Evolutionary conservation across 78 protist species (phyloP).

Genomic region (Planoprotostelium fungivorum): DNA sequence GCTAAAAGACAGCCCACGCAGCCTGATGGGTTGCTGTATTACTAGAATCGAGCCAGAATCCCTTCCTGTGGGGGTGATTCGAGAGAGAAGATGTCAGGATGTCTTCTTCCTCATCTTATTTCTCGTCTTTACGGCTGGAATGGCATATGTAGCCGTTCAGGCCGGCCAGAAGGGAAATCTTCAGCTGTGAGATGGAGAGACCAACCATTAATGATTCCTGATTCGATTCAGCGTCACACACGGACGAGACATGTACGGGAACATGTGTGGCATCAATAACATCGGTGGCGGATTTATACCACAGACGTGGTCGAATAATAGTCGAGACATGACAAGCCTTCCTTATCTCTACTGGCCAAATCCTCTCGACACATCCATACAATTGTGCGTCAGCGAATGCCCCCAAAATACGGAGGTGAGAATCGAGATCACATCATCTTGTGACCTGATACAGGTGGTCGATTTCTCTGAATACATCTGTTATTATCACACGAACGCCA

Average conservation of each 20-base stretch:
- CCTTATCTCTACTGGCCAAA: conserved; percentile 14
- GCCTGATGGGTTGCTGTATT: neutral
- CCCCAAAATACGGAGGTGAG: conserved; percentile 21
- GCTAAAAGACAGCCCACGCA: neutral
- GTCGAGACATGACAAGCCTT: conserved; percentile 10
- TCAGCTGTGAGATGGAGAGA: conserved; percentile 15
- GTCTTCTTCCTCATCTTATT: conserved; percentile 68
- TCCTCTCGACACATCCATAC: conserved; percentile 4
- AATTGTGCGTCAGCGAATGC: conserved; percentile 35
- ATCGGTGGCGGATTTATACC: conserved; percentile 18
- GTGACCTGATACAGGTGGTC: neutral
- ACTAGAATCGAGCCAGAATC: neutral
- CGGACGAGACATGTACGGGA: conserved; percentile 59
- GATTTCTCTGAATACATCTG: neutral
- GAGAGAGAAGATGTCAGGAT: conserved; percentile 55
- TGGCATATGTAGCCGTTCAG: conserved; percentile 40
- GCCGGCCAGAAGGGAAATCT: conserved; percentile 66
- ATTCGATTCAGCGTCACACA: conserved; percentile 9
- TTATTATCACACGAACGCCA: neutral
- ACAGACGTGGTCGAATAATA: conserved; percentile 18
- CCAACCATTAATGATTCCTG: neutral
- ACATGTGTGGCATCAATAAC: conserved; percentile 52
- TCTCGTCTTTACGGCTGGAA: conserved; percentile 76
- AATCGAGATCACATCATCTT: neutral
- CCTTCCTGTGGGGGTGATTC: conserved; percentile 17